Evolutionary conservation across 2,329 filamentous ascomycete species (phyloP).

Genomic region (Ceratocystis smalleyi): DNA sequence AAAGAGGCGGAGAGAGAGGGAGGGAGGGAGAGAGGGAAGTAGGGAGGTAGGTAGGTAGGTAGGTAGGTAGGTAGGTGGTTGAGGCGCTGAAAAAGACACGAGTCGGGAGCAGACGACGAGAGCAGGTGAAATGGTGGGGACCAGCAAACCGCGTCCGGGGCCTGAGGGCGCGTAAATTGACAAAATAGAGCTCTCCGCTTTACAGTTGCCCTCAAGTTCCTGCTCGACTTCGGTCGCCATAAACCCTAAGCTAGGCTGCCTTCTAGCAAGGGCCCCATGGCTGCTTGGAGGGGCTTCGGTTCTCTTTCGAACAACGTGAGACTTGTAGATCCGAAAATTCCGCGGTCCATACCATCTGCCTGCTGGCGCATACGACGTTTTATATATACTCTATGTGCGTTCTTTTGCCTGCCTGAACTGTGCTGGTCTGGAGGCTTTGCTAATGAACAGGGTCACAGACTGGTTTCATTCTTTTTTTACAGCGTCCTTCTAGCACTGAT

Average conservation of each 20-base stretch:
- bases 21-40: too few relatives aligned
- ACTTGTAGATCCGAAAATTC: neutral
- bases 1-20: neutral
- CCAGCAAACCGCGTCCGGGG: neutral
- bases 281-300: neutral
- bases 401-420: neutral
- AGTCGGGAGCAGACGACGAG: neutral
- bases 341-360: neutral
- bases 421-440: neutral
- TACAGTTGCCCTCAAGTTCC: neutral
- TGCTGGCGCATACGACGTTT: neutral
- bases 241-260: neutral
- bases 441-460: too few relatives aligned
- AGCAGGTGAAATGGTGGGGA: neutral
- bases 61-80: too few relatives aligned
- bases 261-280: neutral
- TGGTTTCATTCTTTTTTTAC: too few relatives aligned
- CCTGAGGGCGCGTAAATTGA: constrained; percentile 12
- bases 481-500: too few relatives aligned
- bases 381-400: neutral
- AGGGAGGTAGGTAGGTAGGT: too few relatives aligned
- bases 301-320: neutral
- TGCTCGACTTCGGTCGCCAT: neutral
- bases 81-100: neutral
- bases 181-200: neutral